Evolutionary conservation across 768 basidiomycete genomes (phyloP), one percentile per base, ranked within the genome.

Genomic region (Russula foetens): DNA sequence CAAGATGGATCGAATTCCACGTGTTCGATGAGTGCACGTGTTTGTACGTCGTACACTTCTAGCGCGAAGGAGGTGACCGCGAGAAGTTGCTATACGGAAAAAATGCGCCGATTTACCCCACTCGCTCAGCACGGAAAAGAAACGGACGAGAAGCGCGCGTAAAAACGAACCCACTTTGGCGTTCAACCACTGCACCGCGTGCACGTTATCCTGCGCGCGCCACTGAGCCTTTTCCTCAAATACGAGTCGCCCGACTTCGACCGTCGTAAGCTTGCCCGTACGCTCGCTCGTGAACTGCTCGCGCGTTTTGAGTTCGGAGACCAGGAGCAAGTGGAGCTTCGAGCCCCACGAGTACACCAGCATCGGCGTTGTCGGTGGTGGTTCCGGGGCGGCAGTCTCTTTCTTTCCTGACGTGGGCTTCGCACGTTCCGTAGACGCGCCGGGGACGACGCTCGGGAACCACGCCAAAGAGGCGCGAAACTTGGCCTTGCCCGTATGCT

Each of bases 181-280:
- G 71, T 92, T 95, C 67, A 94, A 76, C 97, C 96, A 98, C 64
- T 93, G 87, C 33, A 97, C 61, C 8, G 85, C 84, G 38, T 90
- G 73, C 21, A 94, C 80, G 57, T 82, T 78, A 28, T 81, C 82
- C 31, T 82, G 78, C 3, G 82, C 79, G 12, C 71, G 75, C 84
- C 84, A 93, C 58, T 73, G 77, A 19, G 80, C 81, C 23, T 75
- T 75, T 56, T 84, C 79, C 63, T 84, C 79, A 67, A 90, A 84
- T 1, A 83, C 75, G 31, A 92, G 77, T 24, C 79, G 77, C 12
- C 88, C 89, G 24, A 84, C 74, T 54, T 87, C 88, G 31, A 84
- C 71, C 56, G 80, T 79, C 49, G 68, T 79, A 38, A 73, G 68
- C 70, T 85, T 90, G 50, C 86, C 82, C 11, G 82, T 82, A 65